phyloP scores from a whole-genome alignment of 2,329 filamentous ascomycete genomes.

The Aspergillus eucalypticola region DNA sequence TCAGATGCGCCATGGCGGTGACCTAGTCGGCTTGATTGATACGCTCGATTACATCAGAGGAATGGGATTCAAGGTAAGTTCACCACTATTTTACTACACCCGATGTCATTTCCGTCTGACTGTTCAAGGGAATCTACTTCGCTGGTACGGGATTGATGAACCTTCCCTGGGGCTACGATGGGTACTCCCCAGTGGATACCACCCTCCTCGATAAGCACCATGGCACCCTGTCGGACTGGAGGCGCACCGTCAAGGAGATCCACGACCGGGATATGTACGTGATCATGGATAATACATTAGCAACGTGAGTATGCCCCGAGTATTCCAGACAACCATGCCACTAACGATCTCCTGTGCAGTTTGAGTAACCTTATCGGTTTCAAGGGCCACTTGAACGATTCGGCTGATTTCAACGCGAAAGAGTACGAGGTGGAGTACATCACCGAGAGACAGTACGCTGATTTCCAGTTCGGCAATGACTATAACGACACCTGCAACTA shows the following conservation, averaged over 20 bases:
- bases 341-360: neutral
- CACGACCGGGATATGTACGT: constrained; percentile 64
- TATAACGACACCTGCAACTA: constrained; percentile 57
- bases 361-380: constrained; percentile 62
- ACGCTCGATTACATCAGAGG: constrained; percentile 64
- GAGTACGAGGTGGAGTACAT: constrained; percentile 63
- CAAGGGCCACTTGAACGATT: constrained; percentile 38
- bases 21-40: constrained; percentile 57
- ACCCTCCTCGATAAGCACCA: constrained; percentile 64
- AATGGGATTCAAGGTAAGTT: constrained; percentile 59
- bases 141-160: constrained; percentile 64
- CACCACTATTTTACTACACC: no score
- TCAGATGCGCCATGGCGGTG: constrained; percentile 63
- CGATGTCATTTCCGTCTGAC: neutral
- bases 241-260: constrained; percentile 57
- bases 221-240: constrained; percentile 60
- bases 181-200: constrained; percentile 60
- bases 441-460: constrained; percentile 53
- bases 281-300: constrained; percentile 64
- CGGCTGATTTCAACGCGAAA: constrained; percentile 54
- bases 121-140: constrained; percentile 57
- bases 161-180: constrained; percentile 63
- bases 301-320: constrained; percentile 45
- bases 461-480: constrained; percentile 56
- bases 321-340: neutral